These are phyloP conservation scores for Solanum appendiculatum DNA, from an alignment of 257 asterid genomes.

Conservation along the genomic window DNA sequence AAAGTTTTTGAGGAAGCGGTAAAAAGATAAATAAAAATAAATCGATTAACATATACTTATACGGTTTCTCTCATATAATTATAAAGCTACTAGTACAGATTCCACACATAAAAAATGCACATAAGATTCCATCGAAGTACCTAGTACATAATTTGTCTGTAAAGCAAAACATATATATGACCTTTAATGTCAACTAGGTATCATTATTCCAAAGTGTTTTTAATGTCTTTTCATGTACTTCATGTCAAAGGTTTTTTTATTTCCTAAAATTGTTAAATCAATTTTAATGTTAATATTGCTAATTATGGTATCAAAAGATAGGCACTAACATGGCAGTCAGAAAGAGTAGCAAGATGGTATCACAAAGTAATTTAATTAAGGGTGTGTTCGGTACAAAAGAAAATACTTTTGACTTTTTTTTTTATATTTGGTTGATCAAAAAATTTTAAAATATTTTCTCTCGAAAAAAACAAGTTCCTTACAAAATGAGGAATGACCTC, in stretches of 20 bases:
- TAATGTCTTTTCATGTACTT: constrained; percentile 26
- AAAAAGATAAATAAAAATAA: no score
- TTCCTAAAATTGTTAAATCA: background rate
- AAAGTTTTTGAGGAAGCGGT: no score
- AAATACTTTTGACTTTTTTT: background rate
- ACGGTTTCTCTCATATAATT: background rate
- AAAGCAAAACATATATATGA: constrained; percentile 30
- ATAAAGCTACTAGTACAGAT: background rate
- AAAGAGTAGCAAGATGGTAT: background rate
- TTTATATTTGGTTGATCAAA: background rate
- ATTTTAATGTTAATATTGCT: constrained; percentile 12
- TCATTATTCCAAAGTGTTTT: background rate
- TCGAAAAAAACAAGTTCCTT: background rate
- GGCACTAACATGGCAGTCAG: constrained; percentile 42
- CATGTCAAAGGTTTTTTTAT: constrained; percentile 1
- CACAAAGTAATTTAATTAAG: background rate
- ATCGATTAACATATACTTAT: no score
- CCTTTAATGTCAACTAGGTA: constrained; percentile 16
- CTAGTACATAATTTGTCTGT: constrained; percentile 12
- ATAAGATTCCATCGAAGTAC: background rate
- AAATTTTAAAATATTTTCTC: background rate
- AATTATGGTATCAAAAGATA: constrained; percentile 34
- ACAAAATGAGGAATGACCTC: background rate
- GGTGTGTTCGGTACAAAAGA: background rate
- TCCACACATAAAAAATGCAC: background rate